These are phyloP conservation scores for Aphanocladium album DNA, from an alignment of 2,329 filamentous ascomycete genomes.

Conservation along the genomic window DNA sequence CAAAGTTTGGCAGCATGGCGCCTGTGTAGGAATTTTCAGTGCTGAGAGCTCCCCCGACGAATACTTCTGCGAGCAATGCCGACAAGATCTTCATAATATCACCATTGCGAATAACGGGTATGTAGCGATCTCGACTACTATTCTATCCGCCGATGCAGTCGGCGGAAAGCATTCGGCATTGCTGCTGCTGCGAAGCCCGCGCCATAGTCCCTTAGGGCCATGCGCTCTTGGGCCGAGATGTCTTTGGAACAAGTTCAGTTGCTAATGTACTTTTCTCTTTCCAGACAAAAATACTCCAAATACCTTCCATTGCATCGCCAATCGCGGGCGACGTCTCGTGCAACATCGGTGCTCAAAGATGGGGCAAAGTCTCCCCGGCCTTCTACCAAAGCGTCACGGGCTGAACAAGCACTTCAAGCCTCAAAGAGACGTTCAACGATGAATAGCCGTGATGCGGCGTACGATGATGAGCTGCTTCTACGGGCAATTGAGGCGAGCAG, in stretches of 20 bases:
- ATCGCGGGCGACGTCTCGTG: slow-evolving; percentile 54
- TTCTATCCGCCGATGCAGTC: not conserved
- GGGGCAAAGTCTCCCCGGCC: slow-evolving; percentile 48
- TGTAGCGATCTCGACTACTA: slow-evolving; percentile 31
- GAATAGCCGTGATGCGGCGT: slow-evolving; percentile 92
- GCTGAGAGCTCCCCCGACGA: slow-evolving; percentile 90
- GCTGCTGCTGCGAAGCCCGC: not conserved
- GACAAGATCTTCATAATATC: slow-evolving; percentile 84
- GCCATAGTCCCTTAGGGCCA: not conserved
- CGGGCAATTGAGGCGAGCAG: slow-evolving; percentile 94
- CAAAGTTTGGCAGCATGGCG: slow-evolving; percentile 98
- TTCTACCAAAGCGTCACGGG: slow-evolving; percentile 52
- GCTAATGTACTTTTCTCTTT: not conserved
- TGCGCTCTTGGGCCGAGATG: not conserved
- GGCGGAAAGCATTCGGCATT: not conserved
- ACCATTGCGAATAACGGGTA: slow-evolving; percentile 80
- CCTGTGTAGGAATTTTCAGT: slow-evolving; percentile 94
- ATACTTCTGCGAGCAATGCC: slow-evolving; percentile 96
- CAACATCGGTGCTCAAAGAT: slow-evolving; percentile 62
- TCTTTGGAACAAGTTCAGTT: slow-evolving; percentile 13
- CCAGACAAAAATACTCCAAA: slow-evolving; percentile 61
- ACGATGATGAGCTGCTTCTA: slow-evolving; percentile 86
- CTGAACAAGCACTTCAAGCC: slow-evolving; percentile 46
- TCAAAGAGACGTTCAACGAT: slow-evolving; percentile 91
- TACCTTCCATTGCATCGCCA: slow-evolving; percentile 56